Evolutionary conservation across 2,329 filamentous ascomycete species (phyloP), one percentile per base, ranked within the genome.

Genomic region (Ploettnerulaceae sp.): DNA sequence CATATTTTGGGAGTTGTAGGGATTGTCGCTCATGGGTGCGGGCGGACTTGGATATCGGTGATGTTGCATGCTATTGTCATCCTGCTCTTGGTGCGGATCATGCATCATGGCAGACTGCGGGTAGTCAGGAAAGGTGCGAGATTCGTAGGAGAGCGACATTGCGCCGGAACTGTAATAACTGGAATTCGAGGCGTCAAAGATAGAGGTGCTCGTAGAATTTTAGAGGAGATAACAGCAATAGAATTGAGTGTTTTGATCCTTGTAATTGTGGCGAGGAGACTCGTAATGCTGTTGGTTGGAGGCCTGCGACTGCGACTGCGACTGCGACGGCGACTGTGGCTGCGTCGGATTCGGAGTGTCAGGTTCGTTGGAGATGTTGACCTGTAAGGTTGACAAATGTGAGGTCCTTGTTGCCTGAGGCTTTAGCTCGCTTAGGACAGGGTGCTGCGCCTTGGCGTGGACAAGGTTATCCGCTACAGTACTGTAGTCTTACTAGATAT

Each of bases 41-140:
- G 55, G 57, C 29, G 60, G 62, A 35, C 57, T 61, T 36, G 63
- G 62, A 45, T 64, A 64, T 50, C 55, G 55, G 31, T 55, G 53
- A 35, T 59, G 55, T 22, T 61, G 54, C 34, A 47, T 52, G 28
- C 33, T 56, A 43, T 25, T 52, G 26, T 61, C 56, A 17, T 61
- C 59, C 47, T 58, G 57, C 17, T 62, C 59, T 22, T 58, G 56
- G 11, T 54, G 54, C 1, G 54, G 46, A 26, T 62, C 58, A 33
- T 61, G 57, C 60, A 63, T 61, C 46, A 57, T 50, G 5, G 50
- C 22, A 9, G 50, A 49, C 24, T 57, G 52, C 42, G 61, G 59
- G 31, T 62, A 63, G 34, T 55, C 52, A 11, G 57, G 49, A 39
- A 61, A 61, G 22, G 49, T 35, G 41, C 55, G 57, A 29, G 49